Conservation (phyloP, 2,329 filamentous ascomycete species). For the Rhynchosporium graminicola region DNA sequence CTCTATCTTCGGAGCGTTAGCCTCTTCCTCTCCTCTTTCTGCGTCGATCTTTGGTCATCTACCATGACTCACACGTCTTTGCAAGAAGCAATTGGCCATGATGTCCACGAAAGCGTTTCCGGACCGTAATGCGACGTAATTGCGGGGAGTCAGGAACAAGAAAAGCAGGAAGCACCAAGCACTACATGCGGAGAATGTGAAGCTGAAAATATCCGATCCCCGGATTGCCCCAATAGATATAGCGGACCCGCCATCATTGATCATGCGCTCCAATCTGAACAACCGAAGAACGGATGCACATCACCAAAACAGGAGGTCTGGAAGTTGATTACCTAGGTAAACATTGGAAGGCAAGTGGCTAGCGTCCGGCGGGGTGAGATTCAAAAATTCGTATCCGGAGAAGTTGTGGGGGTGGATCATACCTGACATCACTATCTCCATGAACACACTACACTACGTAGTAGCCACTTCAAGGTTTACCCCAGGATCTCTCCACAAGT, state of each 20-base stretch:
- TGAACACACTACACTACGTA: not conserved
- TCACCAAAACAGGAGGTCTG: not conserved
- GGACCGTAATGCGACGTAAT: not conserved
- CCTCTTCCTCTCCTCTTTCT: not conserved
- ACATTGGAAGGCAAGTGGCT: not conserved
- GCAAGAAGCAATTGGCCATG: not conserved
- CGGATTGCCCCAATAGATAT: not conserved
- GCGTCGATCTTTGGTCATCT: not conserved
- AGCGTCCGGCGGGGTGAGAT: not conserved
- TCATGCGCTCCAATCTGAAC: not conserved
- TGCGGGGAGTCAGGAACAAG: constrained; percentile 3
- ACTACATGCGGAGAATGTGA: not conserved
- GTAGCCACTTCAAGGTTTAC: not conserved
- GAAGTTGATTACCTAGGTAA: not conserved
- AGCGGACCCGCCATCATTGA: not conserved
- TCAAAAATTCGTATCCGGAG: not conserved
- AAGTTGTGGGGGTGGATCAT: constrained; percentile 1
- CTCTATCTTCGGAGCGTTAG: too few relatives aligned
- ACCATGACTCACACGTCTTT: not conserved
- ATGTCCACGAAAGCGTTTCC: not conserved
- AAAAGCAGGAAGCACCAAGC: not conserved
- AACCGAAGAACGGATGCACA: not conserved
- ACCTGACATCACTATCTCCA: not conserved
- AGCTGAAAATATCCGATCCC: not conserved
- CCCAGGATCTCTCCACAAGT: constrained; percentile 3